Evolutionary conservation across 106 monocot genomes (phyloP).

Genomic region (Dendrobium officinale): DNA sequence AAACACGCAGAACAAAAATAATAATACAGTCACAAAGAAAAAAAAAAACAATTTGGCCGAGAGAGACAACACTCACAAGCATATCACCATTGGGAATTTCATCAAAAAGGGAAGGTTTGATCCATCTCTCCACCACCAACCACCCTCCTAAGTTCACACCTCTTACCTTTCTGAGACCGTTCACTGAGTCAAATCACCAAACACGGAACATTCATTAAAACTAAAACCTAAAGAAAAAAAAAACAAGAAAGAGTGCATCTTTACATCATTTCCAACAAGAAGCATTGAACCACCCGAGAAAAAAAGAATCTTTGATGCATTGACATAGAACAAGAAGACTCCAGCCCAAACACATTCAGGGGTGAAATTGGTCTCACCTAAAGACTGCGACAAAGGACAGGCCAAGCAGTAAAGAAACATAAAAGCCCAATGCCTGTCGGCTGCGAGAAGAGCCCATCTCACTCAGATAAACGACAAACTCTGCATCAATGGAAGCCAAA

Average conservation of each 20-base stretch:
- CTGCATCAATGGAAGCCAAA: constrained; percentile 2
- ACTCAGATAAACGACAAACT: not conserved
- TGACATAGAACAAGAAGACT: not conserved
- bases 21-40: not conserved
- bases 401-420: constrained; percentile 15
- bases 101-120: constrained; percentile 77
- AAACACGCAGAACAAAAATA: not conserved
- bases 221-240: not conserved
- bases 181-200: constrained; percentile 25
- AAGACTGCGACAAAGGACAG: constrained; percentile 8
- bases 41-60: not conserved
- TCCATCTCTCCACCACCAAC: constrained; percentile 81
- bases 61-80: constrained; percentile 42
- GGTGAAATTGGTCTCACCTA: constrained; percentile 19
- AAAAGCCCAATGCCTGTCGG: constrained; percentile 9
- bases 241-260: not conserved
- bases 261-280: not conserved
- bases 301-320: not conserved
- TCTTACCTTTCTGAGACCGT: constrained; percentile 59
- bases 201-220: constrained; percentile 4
- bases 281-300: not conserved
- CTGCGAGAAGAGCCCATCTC: constrained; percentile 9
- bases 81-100: constrained; percentile 85
- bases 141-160: constrained; percentile 86
- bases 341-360: constrained; percentile 1